phyloP scores from a whole-genome alignment of 1,284 basidiomycete genomes.

The Cystobasidium pallidum region DNA sequence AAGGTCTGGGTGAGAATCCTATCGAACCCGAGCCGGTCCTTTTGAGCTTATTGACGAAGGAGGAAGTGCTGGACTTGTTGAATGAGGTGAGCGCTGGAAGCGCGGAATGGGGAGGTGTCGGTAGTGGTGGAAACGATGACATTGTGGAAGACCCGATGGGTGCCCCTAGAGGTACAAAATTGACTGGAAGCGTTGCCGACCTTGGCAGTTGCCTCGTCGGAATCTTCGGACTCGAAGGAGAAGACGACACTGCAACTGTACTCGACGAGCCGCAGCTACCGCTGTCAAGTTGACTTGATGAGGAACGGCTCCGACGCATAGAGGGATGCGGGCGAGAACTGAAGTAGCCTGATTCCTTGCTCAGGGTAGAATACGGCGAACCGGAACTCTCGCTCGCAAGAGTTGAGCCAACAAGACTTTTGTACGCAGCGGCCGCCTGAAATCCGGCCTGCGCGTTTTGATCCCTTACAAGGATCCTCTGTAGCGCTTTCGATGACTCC shows the following conservation, averaged over 20 bases:
- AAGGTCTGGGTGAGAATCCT: not conserved
- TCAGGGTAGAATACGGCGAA: slow-evolving; percentile 17
- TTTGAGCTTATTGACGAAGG: slow-evolving; percentile 22
- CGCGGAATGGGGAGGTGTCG: not conserved
- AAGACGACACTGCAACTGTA: not conserved
- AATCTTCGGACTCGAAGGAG: slow-evolving; percentile 10
- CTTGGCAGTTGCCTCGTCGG: not conserved
- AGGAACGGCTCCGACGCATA: slow-evolving; percentile 22
- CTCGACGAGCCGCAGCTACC: slow-evolving; percentile 10
- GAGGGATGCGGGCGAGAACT: not conserved
- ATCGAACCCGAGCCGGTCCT: slow-evolving; percentile 6
- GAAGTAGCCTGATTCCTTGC: slow-evolving; percentile 32
- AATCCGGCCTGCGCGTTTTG: slow-evolving; percentile 41
- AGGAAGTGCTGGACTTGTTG: slow-evolving; percentile 18
- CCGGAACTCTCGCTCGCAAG: slow-evolving; percentile 3
- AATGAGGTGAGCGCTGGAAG: not conserved
- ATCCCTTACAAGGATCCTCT: slow-evolving; percentile 36
- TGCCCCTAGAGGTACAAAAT: slow-evolving; percentile 1
- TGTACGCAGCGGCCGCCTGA: slow-evolving; percentile 29
- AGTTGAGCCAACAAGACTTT: slow-evolving; percentile 11
- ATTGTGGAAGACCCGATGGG: not conserved
- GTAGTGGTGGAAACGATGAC: slow-evolving; percentile 9
- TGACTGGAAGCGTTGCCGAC: not conserved
- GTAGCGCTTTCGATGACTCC: slow-evolving; percentile 35
- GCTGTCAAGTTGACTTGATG: slow-evolving; percentile 14